Conservation (phyloP, 306 rosid species). For the Trifolium repens region DNA sequence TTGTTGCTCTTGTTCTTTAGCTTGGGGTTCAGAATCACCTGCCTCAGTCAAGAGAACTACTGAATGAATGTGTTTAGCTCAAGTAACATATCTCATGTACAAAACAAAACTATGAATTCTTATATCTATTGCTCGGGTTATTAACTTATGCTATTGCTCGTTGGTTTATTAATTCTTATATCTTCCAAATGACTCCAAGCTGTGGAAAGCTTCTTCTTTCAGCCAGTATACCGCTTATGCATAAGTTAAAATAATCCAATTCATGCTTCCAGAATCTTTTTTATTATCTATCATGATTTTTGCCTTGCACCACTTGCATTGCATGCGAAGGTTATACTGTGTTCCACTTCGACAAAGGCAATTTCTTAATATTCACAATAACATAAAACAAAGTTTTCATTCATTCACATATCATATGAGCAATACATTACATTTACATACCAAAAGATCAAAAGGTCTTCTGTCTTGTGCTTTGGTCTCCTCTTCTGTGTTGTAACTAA, state of each 20-base stretch:
- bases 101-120: neutral
- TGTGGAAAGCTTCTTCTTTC: neutral
- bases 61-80: slow-evolving; percentile 37
- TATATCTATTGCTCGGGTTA: too few species aligned
- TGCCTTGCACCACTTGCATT: too few species aligned
- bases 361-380: neutral
- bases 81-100: slow-evolving; percentile 33
- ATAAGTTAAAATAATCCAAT: neutral
- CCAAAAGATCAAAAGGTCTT: slow-evolving; percentile 86
- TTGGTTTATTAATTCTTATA: neutral
- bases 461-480: slow-evolving; percentile 73
- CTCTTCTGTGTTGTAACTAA: slow-evolving; percentile 59
- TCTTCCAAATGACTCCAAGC: neutral
- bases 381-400: neutral
- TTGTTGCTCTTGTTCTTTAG: slow-evolving; percentile 68
- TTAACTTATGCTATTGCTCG: neutral
- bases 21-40: slow-evolving; percentile 81
- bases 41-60: slow-evolving; percentile 50
- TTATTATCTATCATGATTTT: too few species aligned
- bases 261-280: too few species aligned
- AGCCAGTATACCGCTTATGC: neutral
- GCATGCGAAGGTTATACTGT: neutral
- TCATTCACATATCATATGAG: neutral
- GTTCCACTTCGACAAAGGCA: neutral
- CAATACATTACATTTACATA: slow-evolving; percentile 45